A percentile compares a stretch with the other conserved stretches of the same genome.
phyloP scores from a whole-genome alignment of 345 rosid species.

The Eucalyptus microcorys region DNA sequence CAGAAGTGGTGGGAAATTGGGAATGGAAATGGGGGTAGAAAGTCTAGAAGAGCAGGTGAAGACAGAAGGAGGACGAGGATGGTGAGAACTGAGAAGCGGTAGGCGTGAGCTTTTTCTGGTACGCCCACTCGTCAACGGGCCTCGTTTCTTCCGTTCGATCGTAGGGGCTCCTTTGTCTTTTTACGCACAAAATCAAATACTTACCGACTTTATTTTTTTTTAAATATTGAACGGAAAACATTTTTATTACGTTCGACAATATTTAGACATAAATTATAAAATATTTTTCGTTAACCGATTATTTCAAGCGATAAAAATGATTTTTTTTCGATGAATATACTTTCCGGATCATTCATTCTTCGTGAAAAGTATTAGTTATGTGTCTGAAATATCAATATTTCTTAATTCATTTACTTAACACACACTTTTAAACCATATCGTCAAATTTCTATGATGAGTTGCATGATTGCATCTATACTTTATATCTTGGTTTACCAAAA shows the following conservation, averaged over 20 bases:
- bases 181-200: no score
- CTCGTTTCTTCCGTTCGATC: background rate
- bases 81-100: background rate
- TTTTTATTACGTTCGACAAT: rapidly evolving
- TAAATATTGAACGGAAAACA: no score
- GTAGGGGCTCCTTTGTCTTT: background rate
- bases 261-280: no score
- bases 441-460: no score
- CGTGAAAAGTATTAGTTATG: no score
- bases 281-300: rapidly evolving
- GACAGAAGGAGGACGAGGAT: background rate
- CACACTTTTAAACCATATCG: rapidly evolving
- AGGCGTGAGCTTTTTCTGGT: background rate
- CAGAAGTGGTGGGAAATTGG: background rate
- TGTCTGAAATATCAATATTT: no score
- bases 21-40: background rate
- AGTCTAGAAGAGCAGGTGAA: background rate
- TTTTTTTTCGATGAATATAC: rapidly evolving
- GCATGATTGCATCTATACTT: no score
- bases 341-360: no score
- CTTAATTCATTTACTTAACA: no score
- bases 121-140: background rate
- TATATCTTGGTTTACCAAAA: no score
- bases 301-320: rapidly evolving
- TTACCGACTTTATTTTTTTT: no score